Base-by-base conservation (phyloP, 306 rosid genomes). In the Dryas octopetala region DNA sequence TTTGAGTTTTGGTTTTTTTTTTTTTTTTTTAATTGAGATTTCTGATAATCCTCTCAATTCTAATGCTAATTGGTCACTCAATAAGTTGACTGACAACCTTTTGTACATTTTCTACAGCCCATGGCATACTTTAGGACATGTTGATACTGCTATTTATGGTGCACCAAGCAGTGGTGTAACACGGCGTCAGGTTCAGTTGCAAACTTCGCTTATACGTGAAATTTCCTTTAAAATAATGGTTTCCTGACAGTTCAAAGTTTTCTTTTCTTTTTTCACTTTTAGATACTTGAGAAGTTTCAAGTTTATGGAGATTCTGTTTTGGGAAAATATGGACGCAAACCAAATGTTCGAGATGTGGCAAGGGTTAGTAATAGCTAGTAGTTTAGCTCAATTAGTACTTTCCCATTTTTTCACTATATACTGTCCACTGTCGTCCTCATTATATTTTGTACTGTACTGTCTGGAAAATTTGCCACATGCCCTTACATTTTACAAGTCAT, bases 261-360 rank as follows among this genome's bases (percentile, higher is more conserved):
- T 7, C 50, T 54, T 46, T 67, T 75, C 14, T 62, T 26, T 73
- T 57, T 9, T 58, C 65, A 38, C 66, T 23, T 78, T 50, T 49
- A 95, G 99, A 79, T 95, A 77, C 83, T 95, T 14, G 91, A 88
- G 79, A 86, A 91, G 78, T 95, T 90, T 83, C 89, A 90, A 89
- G 90, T 71, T 12, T 95, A 95, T 66, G 99, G 97, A 76, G 97
- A 95, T 66, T 80, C 99, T 6, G 90, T 89, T 70, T 71, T 95
- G 88, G 81, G 81, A 71, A 79, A 64, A 83, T 86, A 95, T 83
- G 97, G 99, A 64, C 81, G 40, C 15, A 82, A 83, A 66, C 99
- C 99, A 71, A 79, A 78, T 45, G 80, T 95, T 48, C 90, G 98
- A 70, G 97, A 95, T 43, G 85, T 95, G 66, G 86, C 84, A 78